phyloP scores from a whole-genome alignment of 352 stramenopile species.

The Phytophthora uliginosa region DNA sequence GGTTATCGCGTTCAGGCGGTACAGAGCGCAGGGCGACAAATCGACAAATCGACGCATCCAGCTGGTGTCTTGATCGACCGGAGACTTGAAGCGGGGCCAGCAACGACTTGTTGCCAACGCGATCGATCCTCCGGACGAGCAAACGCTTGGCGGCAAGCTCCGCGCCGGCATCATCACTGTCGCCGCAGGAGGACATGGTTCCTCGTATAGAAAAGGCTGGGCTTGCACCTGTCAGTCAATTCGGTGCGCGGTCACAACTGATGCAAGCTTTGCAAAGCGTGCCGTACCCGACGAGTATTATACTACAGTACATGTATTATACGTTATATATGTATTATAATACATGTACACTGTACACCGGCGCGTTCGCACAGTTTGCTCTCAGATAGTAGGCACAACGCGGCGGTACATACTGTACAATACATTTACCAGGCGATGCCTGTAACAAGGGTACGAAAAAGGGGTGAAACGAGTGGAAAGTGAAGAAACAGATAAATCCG shows the following conservation, averaged over 20 bases:
- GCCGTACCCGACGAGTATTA: too few relatives aligned
- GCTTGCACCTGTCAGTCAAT: conserved; percentile 18
- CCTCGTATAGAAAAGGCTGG: conserved; percentile 10
- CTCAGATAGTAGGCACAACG: conserved; percentile 1
- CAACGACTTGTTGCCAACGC: not conserved
- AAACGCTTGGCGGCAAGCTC: conserved; percentile 3
- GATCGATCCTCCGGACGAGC: conserved; percentile 9
- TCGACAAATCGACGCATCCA: conserved; percentile 30
- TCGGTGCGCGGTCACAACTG: conserved; percentile 24
- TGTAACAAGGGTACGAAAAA: too few relatives aligned
- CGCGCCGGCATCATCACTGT: not conserved
- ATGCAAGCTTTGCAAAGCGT: not conserved
- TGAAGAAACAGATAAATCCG: too few relatives aligned
- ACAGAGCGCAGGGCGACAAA: conserved; percentile 35
- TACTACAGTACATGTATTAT: too few relatives aligned
- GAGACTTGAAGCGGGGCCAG: conserved; percentile 32
- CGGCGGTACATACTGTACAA: not conserved
- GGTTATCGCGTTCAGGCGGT: conserved; percentile 25
- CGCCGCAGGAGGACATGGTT: not conserved
- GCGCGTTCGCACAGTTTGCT: not conserved
- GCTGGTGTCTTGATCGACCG: conserved; percentile 13
- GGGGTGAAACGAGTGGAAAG: too few relatives aligned
- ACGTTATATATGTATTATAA: too few relatives aligned
- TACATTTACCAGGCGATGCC: not conserved
- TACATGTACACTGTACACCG: not conserved